These are phyloP conservation scores for Anaeramoeba flamelloides DNA, from an alignment of 78 protist genomes.

Conservation along the genomic window DNA sequence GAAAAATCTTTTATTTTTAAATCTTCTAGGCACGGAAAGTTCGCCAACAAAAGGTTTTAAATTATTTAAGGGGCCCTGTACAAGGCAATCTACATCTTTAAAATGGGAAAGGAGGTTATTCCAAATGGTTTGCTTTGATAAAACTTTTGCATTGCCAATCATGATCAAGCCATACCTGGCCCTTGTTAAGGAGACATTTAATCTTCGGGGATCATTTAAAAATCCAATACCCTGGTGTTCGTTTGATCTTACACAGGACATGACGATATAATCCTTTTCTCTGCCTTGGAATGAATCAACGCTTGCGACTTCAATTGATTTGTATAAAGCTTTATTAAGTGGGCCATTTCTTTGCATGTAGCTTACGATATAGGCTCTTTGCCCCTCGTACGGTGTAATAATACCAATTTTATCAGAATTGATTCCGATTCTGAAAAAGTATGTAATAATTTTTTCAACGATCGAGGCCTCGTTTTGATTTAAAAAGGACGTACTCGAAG, in stretches of 20 bases:
- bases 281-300: constrained; percentile 98
- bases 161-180: constrained; percentile 87
- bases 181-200: constrained; percentile 98
- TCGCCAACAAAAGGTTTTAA: too few species aligned
- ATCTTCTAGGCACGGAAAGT: too few species aligned
- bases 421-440: constrained; percentile 59
- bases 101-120: constrained; percentile 73
- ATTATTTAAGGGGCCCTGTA: too few species aligned
- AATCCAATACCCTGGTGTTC: constrained; percentile 96
- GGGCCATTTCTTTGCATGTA: constrained; percentile 60
- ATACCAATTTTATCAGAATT: constrained; percentile 88
- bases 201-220: constrained; percentile 88
- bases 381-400: constrained; percentile 99
- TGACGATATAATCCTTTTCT: constrained; percentile 94
- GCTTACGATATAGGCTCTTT: constrained; percentile 75
- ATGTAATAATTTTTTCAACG: constrained; percentile 78
- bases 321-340: constrained; percentile 52
- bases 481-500: constrained; percentile 91
- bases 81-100: constrained; percentile 36
- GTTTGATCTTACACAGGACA: constrained; percentile 95
- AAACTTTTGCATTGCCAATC: constrained; percentile 85
- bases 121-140: constrained; percentile 71
- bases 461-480: constrained; percentile 91
- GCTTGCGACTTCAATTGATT: constrained; percentile 71
- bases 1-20: too few species aligned